phyloP scores from a whole-genome alignment of 2,329 filamentous ascomycete genomes.

The Tolypocladium pustulatum region DNA sequence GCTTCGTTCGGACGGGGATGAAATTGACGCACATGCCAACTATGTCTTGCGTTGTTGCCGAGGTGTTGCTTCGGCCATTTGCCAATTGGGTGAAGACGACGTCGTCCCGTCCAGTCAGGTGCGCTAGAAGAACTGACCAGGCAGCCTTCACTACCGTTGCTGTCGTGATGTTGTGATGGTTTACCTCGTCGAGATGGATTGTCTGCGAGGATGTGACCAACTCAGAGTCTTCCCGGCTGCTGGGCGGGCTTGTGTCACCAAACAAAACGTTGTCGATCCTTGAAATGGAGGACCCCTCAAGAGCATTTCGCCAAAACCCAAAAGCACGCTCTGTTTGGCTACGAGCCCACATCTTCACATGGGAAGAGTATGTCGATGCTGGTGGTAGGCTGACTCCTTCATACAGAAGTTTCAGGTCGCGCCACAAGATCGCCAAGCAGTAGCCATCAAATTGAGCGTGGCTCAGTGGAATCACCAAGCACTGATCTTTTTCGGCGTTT shows the following conservation, averaged over 20 bases:
- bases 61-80: conserved; percentile 23
- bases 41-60: conserved; percentile 23
- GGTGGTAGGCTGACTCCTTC: conserved; percentile 4
- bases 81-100: conserved; percentile 31
- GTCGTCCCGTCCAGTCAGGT: conserved; percentile 22
- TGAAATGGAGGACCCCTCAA: not conserved
- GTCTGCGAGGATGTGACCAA: conserved; percentile 1
- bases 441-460: conserved; percentile 37
- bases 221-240: not conserved
- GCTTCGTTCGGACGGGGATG: conserved; percentile 27
- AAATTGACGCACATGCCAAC: conserved; percentile 30
- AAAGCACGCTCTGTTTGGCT: conserved; percentile 1
- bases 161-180: conserved; percentile 9
- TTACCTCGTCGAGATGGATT: conserved; percentile 5
- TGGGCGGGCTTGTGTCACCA: not conserved
- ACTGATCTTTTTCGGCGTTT: conserved; percentile 2
- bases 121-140: conserved; percentile 29
- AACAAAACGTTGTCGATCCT: conserved; percentile 1
- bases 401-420: conserved; percentile 26
- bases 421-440: conserved; percentile 26
- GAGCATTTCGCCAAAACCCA: not conserved
- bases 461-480: conserved; percentile 20
- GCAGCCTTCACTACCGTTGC: conserved; percentile 35
- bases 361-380: conserved; percentile 1
- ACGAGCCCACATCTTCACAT: conserved; percentile 1